These are phyloP conservation scores for Xylaria sp. DNA, from an alignment of 2,329 filamentous ascomycete species.

Conservation along the genomic window DNA sequence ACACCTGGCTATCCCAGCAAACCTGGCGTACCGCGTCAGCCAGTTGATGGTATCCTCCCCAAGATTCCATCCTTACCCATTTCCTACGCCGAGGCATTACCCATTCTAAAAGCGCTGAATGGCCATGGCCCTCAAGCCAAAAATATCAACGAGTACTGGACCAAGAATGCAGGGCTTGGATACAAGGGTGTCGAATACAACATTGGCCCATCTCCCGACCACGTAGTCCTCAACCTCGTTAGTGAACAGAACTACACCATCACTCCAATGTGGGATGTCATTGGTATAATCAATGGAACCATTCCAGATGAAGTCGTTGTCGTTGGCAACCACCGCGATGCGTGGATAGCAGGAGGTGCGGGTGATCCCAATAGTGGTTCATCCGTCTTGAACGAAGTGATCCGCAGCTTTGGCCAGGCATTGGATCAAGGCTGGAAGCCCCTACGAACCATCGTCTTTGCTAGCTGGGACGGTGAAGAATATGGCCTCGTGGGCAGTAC, in stretches of 20 bases:
- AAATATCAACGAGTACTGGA: conserved; percentile 76
- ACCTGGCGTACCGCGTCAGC: conserved; percentile 79
- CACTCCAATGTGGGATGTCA: conserved; percentile 87
- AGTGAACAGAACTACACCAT: conserved; percentile 84
- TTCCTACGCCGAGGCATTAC: conserved; percentile 84
- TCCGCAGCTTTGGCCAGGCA: conserved; percentile 74
- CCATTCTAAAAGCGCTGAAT: conserved; percentile 87
- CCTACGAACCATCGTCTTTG: conserved; percentile 88
- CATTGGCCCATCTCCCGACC: conserved; percentile 78
- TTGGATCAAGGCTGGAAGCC: conserved; percentile 79
- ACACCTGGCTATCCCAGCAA: conserved; percentile 94
- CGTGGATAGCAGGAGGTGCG: conserved; percentile 84
- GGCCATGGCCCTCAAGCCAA: conserved; percentile 80
- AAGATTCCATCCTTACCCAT: conserved; percentile 90
- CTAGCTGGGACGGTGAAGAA: conserved; percentile 82
- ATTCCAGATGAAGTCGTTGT: conserved; percentile 85
- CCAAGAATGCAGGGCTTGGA: conserved; percentile 70
- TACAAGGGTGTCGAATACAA: conserved; percentile 85
- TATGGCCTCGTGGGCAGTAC: conserved; percentile 87
- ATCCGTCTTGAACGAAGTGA: conserved; percentile 78
- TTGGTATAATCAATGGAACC: conserved; percentile 89
- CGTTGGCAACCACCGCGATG: conserved; percentile 90
- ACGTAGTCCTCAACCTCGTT: conserved; percentile 71
- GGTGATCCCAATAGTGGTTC: conserved; percentile 83
- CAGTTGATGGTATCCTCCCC: conserved; percentile 73